A percentile compares a stretch with the other conserved stretches of the same genome.
Evolutionary conservation across 2,329 filamentous ascomycete species (phyloP).

Genomic region (Rhynchosporium graminicola): DNA sequence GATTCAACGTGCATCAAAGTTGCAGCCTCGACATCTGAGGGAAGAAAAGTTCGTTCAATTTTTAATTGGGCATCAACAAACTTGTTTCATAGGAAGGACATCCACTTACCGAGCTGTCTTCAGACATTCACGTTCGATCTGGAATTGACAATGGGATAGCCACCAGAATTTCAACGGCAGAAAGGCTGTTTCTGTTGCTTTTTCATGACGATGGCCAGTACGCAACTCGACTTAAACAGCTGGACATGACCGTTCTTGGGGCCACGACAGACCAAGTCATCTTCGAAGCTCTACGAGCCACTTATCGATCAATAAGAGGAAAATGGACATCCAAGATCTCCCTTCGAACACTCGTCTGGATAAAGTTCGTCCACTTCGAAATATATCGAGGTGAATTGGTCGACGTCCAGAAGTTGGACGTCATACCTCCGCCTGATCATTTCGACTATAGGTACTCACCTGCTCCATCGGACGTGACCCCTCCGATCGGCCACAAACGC

Average conservation of each 20-base stretch:
- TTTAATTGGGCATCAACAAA: background rate
- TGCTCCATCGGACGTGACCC: constrained; percentile 26
- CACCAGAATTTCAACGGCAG: background rate
- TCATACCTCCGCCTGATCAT: constrained; percentile 27
- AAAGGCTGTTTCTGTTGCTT: constrained; percentile 25
- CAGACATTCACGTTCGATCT: background rate
- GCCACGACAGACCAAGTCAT: constrained; percentile 23
- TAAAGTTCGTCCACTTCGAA: constrained; percentile 34
- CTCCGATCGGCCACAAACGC: constrained; percentile 27
- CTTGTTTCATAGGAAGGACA: background rate
- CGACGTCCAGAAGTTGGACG: constrained; percentile 28
- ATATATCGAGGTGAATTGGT: constrained; percentile 25
- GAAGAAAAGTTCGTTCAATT: background rate
- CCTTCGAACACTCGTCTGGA: constrained; percentile 22
- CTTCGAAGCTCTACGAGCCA: constrained; percentile 23
- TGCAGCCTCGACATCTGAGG: background rate
- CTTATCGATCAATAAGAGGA: constrained; percentile 22
- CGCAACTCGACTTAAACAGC: constrained; percentile 27
- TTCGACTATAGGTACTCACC: constrained; percentile 28
- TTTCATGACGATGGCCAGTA: constrained; percentile 28
- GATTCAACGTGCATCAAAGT: background rate
- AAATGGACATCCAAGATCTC: constrained; percentile 20
- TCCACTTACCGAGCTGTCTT: background rate
- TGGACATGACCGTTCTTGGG: constrained; percentile 22
- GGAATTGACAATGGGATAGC: background rate